A percentile compares a stretch with the other conserved stretches of the same genome.
Evolutionary conservation across 768 basidiomycete species (phyloP).

Genomic region (Tricholoma furcatifolium): DNA sequence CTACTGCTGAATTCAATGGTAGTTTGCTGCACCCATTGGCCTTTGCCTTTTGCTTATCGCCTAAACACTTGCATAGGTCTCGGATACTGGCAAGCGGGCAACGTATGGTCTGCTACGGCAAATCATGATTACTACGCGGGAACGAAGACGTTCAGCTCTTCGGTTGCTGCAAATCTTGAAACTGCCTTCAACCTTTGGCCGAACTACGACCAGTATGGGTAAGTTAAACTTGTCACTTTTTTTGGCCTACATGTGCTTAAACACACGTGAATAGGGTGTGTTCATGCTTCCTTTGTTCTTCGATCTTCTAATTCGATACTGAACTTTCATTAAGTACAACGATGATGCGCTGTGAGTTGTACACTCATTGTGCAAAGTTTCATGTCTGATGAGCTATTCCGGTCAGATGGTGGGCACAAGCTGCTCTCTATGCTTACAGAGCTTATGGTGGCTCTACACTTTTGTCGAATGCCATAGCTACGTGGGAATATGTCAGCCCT

Average conservation of each 20-base stretch:
- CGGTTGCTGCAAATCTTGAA: slow-evolving; percentile 39
- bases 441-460: slow-evolving; percentile 44
- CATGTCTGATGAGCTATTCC: not conserved
- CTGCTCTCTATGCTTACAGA: slow-evolving; percentile 48
- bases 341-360: slow-evolving; percentile 44
- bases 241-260: not conserved
- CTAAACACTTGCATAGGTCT: slow-evolving; percentile 31
- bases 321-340: slow-evolving; percentile 32
- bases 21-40: slow-evolving; percentile 2
- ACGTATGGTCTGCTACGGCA: slow-evolving; percentile 49
- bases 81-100: slow-evolving; percentile 53
- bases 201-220: slow-evolving; percentile 45
- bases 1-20: slow-evolving; percentile 45
- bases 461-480: slow-evolving; percentile 41
- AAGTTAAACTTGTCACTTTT: not conserved
- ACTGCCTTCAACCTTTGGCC: slow-evolving; percentile 35
- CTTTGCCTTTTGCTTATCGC: not conserved
- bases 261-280: not conserved
- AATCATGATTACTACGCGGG: slow-evolving; percentile 42
- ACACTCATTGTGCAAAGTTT: not conserved
- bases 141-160: slow-evolving; percentile 34
- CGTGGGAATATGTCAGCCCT: slow-evolving; percentile 47
- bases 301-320: slow-evolving; percentile 1
- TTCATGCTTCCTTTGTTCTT: slow-evolving; percentile 3
- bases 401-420: slow-evolving; percentile 51